Evolutionary conservation across 2,329 filamentous ascomycete species (phyloP), one percentile per base, ranked within the genome.

Genomic region (Coleophoma eucalyptorum): DNA sequence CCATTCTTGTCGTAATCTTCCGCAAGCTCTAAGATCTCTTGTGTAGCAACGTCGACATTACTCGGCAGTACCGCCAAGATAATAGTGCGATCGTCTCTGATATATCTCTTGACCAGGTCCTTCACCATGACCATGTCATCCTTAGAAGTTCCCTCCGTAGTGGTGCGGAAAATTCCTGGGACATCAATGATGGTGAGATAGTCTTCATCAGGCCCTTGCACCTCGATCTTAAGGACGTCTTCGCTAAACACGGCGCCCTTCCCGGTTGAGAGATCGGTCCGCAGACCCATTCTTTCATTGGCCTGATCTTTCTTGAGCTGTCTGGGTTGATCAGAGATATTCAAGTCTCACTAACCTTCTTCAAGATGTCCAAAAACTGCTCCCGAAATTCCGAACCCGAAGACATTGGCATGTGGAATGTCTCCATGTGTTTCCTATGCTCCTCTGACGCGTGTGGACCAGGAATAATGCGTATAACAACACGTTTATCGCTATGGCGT

Each of bases 171-270:
- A 4, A 85, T 65, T 1, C 80, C 80, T 0, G 80, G 80, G 1
- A 84, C 67, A 58, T 84, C 80, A 6, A 85, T 78, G 32, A 84
- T 69, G 0, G 79, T 84, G 31, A 84, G 66, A 19, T 80, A 72
- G 1, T 73, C 73, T 16, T 70, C 67, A 2, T 70, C 60, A 0
- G 78, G 55, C 18, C 58, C 58, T 5, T 26, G 38, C 2, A 59
- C 16, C 50, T 61, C 58, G 21, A 61, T 50, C n/a, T 48, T 49
- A 8, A 61, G 48, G 19, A 57, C 44, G 45, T 60, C 56, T 34
- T 53, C 52, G n/a, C 45, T 48, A 44, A 57, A 57, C n/a, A 46
- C 51, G 26, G 26, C 26, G 10, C 26, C 26, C 6, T 26, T 8
- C 26, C 26, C 26, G 6, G 26, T 26, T 5, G 10, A 26, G 6